Evolutionary conservation across 805 yeast genomes (phyloP), one percentile per base, ranked within the genome.

Genomic region (Cyberlindnera maritima): DNA sequence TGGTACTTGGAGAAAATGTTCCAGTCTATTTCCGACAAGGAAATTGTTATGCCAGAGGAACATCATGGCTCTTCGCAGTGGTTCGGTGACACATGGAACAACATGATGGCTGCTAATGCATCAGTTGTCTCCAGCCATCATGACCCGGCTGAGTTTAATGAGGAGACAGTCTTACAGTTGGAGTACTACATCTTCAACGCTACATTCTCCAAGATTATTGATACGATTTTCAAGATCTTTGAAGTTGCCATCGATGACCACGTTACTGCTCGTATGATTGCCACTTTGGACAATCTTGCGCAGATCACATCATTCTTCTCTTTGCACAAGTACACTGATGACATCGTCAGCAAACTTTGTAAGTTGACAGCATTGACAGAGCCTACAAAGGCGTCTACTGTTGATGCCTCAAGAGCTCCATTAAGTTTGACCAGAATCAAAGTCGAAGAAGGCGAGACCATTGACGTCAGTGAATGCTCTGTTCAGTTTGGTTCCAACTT

Each of bases 31-130:
- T 76, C 80, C 50, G 88, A 84, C 46, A 79, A 85, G 43, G 99
- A 94, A 65, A 94, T 94, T 53, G 88, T 94, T 41, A 88, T 95
- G 91, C 98, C 99, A 0, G 98, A 94, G 59, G 99, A 94, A 60
- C 97, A 92, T 57, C 95, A 89, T 62, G 94, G 92, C 14, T 88
- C 90, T 11, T 87, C 89, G 18, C 89, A 86, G 61, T 85, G 96
- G 83, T 92, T 91, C 65, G 97, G 91, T 61, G 92, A 87, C 59
- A 72, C 80, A 15, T 87, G 96, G 96, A 83, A 83, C 55, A 81
- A 84, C 48, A 63, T 86, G 50, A 77, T 87, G 36, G 67, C 68
- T 18, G 63, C 68, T 1, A 66, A 72, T 18, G 63, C 67, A 2
- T 70, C 70, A 0, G 41, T 65, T 20, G 64, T 67, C 3, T 61